These are phyloP conservation scores for Nemophila menziesii DNA, from an alignment of 257 asterid species.

Conservation along the genomic window DNA sequence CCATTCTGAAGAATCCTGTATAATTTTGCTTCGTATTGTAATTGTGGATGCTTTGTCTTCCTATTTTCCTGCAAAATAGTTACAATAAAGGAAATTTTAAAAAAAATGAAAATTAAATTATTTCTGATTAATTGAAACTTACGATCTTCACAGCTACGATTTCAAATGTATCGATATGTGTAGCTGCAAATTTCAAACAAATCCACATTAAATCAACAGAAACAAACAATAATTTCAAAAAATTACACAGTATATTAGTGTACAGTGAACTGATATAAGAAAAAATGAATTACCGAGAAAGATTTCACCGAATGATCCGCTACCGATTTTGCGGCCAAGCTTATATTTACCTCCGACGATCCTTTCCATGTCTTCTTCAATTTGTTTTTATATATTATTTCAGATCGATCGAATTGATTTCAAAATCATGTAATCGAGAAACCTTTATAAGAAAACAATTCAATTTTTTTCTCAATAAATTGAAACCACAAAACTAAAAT, in stretches of 20 bases:
- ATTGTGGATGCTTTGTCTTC: constrained; percentile 90
- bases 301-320: constrained; percentile 95
- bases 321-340: constrained; percentile 96
- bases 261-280: not conserved
- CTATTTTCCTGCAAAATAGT: constrained; percentile 61
- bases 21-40: constrained; percentile 84
- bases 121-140: constrained; percentile 23
- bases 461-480: not conserved
- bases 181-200: constrained; percentile 44
- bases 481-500: too few relatives aligned
- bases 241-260: not conserved
- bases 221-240: not conserved
- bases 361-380: constrained; percentile 50
- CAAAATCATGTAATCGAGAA: not conserved
- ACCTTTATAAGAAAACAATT: not conserved
- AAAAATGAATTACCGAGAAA: constrained; percentile 61
- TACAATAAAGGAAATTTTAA: not conserved
- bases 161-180: constrained; percentile 80
- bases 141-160: constrained; percentile 93
- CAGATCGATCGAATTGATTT: constrained; percentile 12
- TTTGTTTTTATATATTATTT: too few relatives aligned
- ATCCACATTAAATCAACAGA: constrained; percentile 4
- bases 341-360: constrained; percentile 80
- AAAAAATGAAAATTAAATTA: too few relatives aligned
- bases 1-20: constrained; percentile 91